These are phyloP conservation scores for Linum trigynum DNA, from an alignment of 345 rosid genomes.

Conservation along the genomic window DNA sequence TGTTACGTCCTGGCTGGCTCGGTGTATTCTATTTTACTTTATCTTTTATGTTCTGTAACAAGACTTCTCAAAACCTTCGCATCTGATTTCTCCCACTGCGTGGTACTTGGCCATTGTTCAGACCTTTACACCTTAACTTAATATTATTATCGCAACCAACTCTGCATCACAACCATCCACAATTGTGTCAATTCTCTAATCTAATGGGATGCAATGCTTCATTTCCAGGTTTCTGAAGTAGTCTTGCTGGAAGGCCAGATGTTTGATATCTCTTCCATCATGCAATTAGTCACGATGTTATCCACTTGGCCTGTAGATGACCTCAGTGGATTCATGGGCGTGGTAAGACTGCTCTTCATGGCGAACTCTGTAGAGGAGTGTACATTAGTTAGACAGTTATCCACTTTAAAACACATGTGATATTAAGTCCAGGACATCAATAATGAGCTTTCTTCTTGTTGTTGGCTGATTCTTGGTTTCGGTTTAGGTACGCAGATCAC, in stretches of 20 bases:
- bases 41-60: neutral
- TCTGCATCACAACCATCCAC: neutral
- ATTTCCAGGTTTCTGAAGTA: conserved; percentile 76
- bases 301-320: conserved; percentile 45
- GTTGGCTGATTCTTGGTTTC: conserved; percentile 12
- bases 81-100: neutral
- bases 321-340: conserved; percentile 66
- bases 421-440: too few species aligned
- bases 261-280: conserved; percentile 62
- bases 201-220: neutral
- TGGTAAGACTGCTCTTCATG: conserved; percentile 33
- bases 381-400: too few species aligned
- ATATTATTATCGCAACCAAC: neutral
- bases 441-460: neutral
- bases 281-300: conserved; percentile 70
- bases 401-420: neutral
- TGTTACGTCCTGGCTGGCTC: neutral
- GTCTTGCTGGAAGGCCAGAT: conserved; percentile 55
- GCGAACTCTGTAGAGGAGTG: neutral
- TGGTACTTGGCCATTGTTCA: neutral
- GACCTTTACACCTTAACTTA: neutral
- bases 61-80: neutral
- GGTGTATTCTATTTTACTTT: too few species aligned
- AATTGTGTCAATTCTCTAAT: neutral
- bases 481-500: conserved; percentile 81